phyloP scores from a whole-genome alignment of 441 rosid genomes.

The Theobroma grandiflorum region DNA sequence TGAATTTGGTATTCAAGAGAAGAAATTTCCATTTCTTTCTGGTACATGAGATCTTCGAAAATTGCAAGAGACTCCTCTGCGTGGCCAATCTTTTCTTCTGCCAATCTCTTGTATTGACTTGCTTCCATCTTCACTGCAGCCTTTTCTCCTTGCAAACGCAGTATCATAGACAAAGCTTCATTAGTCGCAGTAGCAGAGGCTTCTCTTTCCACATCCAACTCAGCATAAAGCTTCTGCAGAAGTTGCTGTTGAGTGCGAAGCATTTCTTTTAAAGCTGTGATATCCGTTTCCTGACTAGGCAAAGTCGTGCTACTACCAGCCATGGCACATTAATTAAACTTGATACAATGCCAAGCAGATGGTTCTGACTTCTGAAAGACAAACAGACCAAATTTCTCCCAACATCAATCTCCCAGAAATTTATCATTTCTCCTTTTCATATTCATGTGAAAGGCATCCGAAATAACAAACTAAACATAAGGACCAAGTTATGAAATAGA shows the following conservation, averaged over 20 bases:
- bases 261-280: slow-evolving; percentile 58
- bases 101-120: slow-evolving; percentile 85
- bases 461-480: neutral
- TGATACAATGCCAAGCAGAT: slow-evolving; percentile 3
- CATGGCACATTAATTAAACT: slow-evolving; percentile 36
- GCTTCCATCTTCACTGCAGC: slow-evolving; percentile 86
- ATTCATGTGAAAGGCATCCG: neutral
- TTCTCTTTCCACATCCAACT: slow-evolving; percentile 88
- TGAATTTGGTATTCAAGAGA: slow-evolving; percentile 86
- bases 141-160: slow-evolving; percentile 86
- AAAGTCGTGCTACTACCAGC: slow-evolving; percentile 44
- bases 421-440: neutral
- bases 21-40: slow-evolving; percentile 88
- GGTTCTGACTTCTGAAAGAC: slow-evolving; percentile 24
- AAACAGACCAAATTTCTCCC: slow-evolving; percentile 20
- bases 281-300: slow-evolving; percentile 48
- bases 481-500: neutral
- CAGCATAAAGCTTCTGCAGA: slow-evolving; percentile 68
- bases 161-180: slow-evolving; percentile 89
- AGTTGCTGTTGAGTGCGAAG: slow-evolving; percentile 80
- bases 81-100: slow-evolving; percentile 83
- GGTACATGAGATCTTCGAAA: slow-evolving; percentile 76
- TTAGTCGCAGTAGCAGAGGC: slow-evolving; percentile 78
- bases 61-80: slow-evolving; percentile 76
- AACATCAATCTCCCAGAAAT: neutral